Percentiles rank a stretch among this genome's conserved stretches.
phyloP scores from a whole-genome alignment of 441 rosid genomes.

The Erysimum pusillum region DNA sequence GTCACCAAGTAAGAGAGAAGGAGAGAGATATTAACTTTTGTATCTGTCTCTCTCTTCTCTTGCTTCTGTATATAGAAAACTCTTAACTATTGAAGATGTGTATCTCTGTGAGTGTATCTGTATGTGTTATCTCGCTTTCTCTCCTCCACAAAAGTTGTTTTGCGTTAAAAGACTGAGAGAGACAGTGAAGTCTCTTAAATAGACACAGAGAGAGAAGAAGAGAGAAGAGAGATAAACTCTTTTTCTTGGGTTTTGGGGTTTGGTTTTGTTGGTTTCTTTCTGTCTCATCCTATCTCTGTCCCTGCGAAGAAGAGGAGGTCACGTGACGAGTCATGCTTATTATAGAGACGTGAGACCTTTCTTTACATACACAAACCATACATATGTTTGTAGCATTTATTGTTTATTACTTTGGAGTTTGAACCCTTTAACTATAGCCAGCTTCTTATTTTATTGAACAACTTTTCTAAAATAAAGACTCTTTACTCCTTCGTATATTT shows the following conservation, averaged over 20 bases:
- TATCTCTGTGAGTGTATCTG: conserved; percentile 30
- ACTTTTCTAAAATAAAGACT: background rate
- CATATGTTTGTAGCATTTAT: background rate
- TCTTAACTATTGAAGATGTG: conserved; percentile 49
- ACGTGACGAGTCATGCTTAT: conserved; percentile 64
- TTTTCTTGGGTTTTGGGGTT: conserved; percentile 53
- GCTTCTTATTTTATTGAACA: background rate
- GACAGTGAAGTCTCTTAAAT: conserved; percentile 52
- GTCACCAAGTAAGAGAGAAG: conserved; percentile 28
- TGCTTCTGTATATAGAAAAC: conserved; percentile 50
- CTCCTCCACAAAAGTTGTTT: conserved; percentile 46
- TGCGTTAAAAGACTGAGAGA: conserved; percentile 50
- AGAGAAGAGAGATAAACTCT: too few species aligned
- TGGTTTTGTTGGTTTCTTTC: conserved; percentile 46
- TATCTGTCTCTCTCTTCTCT: conserved; percentile 42
- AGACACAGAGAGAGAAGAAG: conserved; percentile 39
- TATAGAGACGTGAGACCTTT: conserved; percentile 51
- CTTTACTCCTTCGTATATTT: background rate
- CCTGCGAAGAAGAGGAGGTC: conserved; percentile 50
- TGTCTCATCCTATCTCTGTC: conserved; percentile 42
- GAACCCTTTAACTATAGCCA: conserved; percentile 26
- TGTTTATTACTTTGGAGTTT: conserved; percentile 40
- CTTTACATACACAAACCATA: background rate
- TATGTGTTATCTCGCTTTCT: conserved; percentile 53
- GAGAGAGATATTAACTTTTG: conserved; percentile 33